Evolutionary conservation across 208 protist genomes (phyloP).

Genomic region (Blechomonas ayalai): DNA sequence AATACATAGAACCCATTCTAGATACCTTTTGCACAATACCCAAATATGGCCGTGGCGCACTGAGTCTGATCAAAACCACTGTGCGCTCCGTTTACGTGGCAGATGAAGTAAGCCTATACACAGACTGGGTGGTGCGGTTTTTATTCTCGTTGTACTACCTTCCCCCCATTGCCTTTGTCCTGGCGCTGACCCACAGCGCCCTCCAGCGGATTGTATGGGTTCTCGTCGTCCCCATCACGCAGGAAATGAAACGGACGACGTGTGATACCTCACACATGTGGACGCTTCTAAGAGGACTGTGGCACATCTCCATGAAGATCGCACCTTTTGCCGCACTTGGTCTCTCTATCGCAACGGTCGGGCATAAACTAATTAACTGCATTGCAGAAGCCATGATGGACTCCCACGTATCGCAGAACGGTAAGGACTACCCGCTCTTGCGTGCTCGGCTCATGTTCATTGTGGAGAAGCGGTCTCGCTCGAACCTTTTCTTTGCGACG

Average conservation of each 20-base stretch:
- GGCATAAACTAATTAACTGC: constrained; percentile 72
- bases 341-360: constrained; percentile 45
- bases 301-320: constrained; percentile 43
- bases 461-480: constrained; percentile 29
- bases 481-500: constrained; percentile 31
- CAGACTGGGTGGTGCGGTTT: constrained; percentile 47
- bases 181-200: constrained; percentile 72
- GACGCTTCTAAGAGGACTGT: constrained; percentile 50
- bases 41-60: too few species aligned
- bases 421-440: constrained; percentile 71
- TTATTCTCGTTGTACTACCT: constrained; percentile 76
- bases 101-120: constrained; percentile 61
- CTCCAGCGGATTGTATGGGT: constrained; percentile 82
- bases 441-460: constrained; percentile 46
- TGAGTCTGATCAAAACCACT: constrained; percentile 26
- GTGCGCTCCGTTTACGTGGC: constrained; percentile 68
- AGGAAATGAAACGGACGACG: constrained; percentile 65
- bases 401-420: constrained; percentile 41
- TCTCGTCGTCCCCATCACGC: constrained; percentile 68
- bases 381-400: constrained; percentile 73
- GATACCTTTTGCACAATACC: too few species aligned
- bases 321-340: constrained; percentile 59
- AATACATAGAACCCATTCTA: too few species aligned
- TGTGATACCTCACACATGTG: constrained; percentile 46
- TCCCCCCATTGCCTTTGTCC: constrained; percentile 41